Evolutionary conservation across 495 filamentous ascomycete genomes (phyloP), one percentile per base, ranked within the genome.

Genomic region (Astrocystis sublimbata): DNA sequence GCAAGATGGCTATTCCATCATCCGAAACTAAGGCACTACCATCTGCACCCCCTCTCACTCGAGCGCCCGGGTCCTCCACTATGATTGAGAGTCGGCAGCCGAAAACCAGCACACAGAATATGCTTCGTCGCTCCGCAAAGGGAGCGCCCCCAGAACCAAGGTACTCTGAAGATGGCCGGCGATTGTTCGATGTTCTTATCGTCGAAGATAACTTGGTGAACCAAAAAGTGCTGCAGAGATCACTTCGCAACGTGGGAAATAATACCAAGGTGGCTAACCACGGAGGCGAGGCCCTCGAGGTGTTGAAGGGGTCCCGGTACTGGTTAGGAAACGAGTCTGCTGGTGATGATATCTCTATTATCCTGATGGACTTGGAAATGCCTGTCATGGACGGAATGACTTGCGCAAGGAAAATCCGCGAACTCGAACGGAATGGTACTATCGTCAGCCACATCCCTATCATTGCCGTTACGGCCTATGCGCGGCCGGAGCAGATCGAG

Each of bases 121-220:
- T 55, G 40, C 36, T 57, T 13, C 30, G 40, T 35, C 63, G 55
- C 23, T 24, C 61, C 4, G 40, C 28, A 8, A 65, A 62, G 41
- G 51, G 21, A 0, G 21, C 61, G n/a, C 52, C 23, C 47, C 57
- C 68, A 3, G 64, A 65, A 35, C 64, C 68, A 6, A 64, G 64
- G 31, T 73, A 54, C 35, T 72, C 70, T 15, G 70, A 72, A 59
- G 68, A 72, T 31, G 70, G 69, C 17, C 60, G 65, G 6, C 68
- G 70, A 23, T 65, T 73, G 8, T 70, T 78, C 26, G 78, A 82
- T 42, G 74, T 84, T 5, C 81, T 94, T 3, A 86, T 96, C 17
- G 91, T 94, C 0, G 92, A 96, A 72, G 91, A 93, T 69, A 94
- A 96, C 65, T 70, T 92, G 4, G 89, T 96, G 40, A 93, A 93